Conservation (phyloP, 23 red algal genomes). For the Pyropia haitanensis region DNA sequence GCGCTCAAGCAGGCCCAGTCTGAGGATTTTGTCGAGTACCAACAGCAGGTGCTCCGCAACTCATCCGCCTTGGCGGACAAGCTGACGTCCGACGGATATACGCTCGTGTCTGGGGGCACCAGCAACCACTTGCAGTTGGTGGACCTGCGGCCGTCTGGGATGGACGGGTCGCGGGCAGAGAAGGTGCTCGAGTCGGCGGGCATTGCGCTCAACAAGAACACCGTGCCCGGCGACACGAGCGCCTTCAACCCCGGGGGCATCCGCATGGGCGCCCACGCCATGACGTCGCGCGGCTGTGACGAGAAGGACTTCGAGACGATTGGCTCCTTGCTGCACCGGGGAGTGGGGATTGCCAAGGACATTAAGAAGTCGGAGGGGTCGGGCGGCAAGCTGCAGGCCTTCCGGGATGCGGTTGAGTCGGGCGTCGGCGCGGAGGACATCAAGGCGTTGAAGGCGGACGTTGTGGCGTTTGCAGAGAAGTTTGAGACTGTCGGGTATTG, state of each 20-base stretch:
- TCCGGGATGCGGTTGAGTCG: constrained; percentile 46
- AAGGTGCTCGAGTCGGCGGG: constrained; percentile 75
- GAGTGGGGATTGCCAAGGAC: constrained; percentile 68
- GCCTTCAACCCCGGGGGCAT: constrained; percentile 97
- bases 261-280: constrained; percentile 88
- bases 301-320: constrained; percentile 75
- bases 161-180: constrained; percentile 95
- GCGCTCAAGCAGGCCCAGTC: constrained; percentile 87
- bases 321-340: constrained; percentile 64
- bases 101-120: constrained; percentile 87
- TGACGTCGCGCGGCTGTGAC: constrained; percentile 89
- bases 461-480: constrained; percentile 53
- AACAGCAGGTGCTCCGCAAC: constrained; percentile 84
- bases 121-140: constrained; percentile 93
- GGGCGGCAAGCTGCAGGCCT: constrained; percentile 73
- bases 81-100: constrained; percentile 58
- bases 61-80: constrained; percentile 56
- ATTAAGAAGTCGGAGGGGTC: constrained; percentile 55
- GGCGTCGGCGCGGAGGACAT: constrained; percentile 49
- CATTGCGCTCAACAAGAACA: constrained; percentile 98
- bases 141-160: constrained; percentile 61
- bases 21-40: constrained; percentile 86
- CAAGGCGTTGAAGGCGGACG: constrained; percentile 57
- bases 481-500: constrained; percentile 80
- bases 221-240: constrained; percentile 79